phyloP scores from a whole-genome alignment of 352 stramenopile species.

The Hyaloperonospora arabidopsidis region DNA sequence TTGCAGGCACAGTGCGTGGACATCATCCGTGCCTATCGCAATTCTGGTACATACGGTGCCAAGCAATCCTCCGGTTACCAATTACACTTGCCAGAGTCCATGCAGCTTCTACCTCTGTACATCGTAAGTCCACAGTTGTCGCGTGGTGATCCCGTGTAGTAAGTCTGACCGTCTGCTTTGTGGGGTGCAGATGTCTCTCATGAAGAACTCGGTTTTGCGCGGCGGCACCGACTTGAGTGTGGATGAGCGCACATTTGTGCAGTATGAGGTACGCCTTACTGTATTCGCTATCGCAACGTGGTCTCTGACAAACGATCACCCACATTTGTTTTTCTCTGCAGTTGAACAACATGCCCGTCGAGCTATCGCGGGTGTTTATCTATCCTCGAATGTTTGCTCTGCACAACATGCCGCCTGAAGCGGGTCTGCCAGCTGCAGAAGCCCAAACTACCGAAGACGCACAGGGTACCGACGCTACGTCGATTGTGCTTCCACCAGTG shows the following conservation, averaged over 20 bases:
- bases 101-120: constrained; percentile 95
- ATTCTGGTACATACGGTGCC: constrained; percentile 59
- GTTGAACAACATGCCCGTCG: constrained; percentile 91
- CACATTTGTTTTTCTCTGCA: constrained; percentile 21
- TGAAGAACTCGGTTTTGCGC: constrained; percentile 96
- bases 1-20: constrained; percentile 91
- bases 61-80: constrained; percentile 70
- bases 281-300: constrained; percentile 1
- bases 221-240: constrained; percentile 94
- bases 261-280: constrained; percentile 62
- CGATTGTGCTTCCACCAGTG: constrained; percentile 79
- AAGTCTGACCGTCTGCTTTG: constrained; percentile 6
- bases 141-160: constrained; percentile 1
- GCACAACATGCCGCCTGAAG: constrained; percentile 86
- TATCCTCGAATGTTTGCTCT: constrained; percentile 96
- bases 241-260: constrained; percentile 91
- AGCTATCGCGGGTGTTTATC: constrained; percentile 89
- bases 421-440: constrained; percentile 64
- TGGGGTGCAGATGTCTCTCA: constrained; percentile 87
- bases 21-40: constrained; percentile 89
- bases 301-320: constrained; percentile 5
- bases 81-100: constrained; percentile 82
- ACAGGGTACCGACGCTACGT: constrained; percentile 29
- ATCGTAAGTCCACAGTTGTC: constrained; percentile 43
- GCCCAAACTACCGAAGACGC: constrained; percentile 27